A percentile compares a stretch with the other conserved stretches of the same genome.
These are phyloP conservation scores for Lenzites betulinus DNA, from an alignment of 768 basidiomycete species.

Conservation along the genomic window DNA sequence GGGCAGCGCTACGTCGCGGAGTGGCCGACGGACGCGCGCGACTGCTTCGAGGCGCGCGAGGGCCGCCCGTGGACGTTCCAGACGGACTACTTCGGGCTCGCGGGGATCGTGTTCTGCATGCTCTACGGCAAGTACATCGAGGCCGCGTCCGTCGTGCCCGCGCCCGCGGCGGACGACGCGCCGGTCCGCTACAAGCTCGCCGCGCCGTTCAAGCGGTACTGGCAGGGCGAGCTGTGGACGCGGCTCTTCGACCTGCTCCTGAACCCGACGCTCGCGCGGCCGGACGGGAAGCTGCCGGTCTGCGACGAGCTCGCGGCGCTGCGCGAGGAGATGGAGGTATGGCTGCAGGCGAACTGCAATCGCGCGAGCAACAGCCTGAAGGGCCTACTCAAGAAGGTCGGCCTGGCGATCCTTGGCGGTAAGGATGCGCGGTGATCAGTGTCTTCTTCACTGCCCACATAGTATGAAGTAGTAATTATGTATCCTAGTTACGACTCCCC, in stretches of 20 bases:
- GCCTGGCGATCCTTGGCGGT: slow-evolving; percentile 48
- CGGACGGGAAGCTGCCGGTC: slow-evolving; percentile 68
- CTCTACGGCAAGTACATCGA: slow-evolving; percentile 97
- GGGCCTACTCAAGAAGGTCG: slow-evolving; percentile 81
- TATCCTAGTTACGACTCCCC: neutral
- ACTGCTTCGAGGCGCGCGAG: slow-evolving; percentile 90
- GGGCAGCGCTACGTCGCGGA: slow-evolving; percentile 83
- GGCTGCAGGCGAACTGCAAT: slow-evolving; percentile 86
- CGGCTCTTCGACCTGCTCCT: slow-evolving; percentile 82
- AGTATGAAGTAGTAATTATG: neutral
- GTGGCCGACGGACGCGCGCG: slow-evolving; percentile 86
- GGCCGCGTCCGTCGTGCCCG: slow-evolving; percentile 52
- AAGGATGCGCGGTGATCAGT: slow-evolving; percentile 21
- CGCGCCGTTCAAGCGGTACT: slow-evolving; percentile 89
- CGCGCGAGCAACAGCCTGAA: slow-evolving; percentile 81
- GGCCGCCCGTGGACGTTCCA: slow-evolving; percentile 89
- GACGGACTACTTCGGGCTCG: slow-evolving; percentile 96
- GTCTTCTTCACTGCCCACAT: neutral
- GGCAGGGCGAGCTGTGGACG: slow-evolving; percentile 89
- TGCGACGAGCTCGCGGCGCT: slow-evolving; percentile 64
- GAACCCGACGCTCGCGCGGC: slow-evolving; percentile 68
- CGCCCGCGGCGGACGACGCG: slow-evolving; percentile 36
- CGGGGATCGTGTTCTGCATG: slow-evolving; percentile 93
- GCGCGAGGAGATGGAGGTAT: slow-evolving; percentile 81
- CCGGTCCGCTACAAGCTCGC: slow-evolving; percentile 59